Conservation (phyloP, 2,329 filamentous ascomycete genomes). For the Aquanectria penicillioides region DNA sequence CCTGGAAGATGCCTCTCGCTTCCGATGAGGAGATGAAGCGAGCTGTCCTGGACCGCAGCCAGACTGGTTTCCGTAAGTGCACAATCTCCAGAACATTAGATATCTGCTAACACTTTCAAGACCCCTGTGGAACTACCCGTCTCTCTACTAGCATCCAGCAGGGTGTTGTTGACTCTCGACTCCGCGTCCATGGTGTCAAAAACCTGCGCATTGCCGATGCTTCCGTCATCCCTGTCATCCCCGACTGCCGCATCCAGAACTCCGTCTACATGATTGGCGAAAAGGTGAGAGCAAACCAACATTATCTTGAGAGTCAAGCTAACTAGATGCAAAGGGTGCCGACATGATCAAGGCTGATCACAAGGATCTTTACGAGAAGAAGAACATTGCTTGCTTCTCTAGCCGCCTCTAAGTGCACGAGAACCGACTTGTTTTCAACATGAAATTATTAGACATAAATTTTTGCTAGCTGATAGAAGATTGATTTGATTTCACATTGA, state of each 20-base stretch:
- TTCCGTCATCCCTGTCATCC: constrained; percentile 60
- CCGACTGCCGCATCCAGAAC: constrained; percentile 66
- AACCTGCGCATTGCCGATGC: constrained; percentile 28
- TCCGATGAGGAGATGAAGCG: constrained; percentile 66
- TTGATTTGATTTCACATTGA: too few relatives aligned
- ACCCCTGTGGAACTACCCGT: constrained; percentile 66
- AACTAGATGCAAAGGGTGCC: constrained; percentile 20
- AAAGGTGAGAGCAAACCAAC: constrained; percentile 48
- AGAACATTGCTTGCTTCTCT: background rate
- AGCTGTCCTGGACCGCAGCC: constrained; percentile 65
- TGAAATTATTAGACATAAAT: too few relatives aligned
- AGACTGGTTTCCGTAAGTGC: constrained; percentile 62
- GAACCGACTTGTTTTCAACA: too few relatives aligned
- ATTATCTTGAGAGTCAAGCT: background rate
- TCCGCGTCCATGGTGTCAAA: constrained; percentile 28
- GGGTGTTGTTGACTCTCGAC: constrained; percentile 34
- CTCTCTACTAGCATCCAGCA: constrained; percentile 58
- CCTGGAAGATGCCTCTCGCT: constrained; percentile 67
- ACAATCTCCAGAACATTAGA: background rate
- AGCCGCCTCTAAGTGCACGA: constrained; percentile 9
- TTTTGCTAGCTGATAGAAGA: too few relatives aligned
- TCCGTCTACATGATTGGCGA: constrained; percentile 70
- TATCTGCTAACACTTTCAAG: constrained; percentile 25
- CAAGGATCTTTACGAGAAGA: constrained; percentile 9
- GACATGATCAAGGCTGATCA: constrained; percentile 25